Base-by-base conservation (phyloP, 805 yeast species). In the Yamadazyma akitaensis region DNA sequence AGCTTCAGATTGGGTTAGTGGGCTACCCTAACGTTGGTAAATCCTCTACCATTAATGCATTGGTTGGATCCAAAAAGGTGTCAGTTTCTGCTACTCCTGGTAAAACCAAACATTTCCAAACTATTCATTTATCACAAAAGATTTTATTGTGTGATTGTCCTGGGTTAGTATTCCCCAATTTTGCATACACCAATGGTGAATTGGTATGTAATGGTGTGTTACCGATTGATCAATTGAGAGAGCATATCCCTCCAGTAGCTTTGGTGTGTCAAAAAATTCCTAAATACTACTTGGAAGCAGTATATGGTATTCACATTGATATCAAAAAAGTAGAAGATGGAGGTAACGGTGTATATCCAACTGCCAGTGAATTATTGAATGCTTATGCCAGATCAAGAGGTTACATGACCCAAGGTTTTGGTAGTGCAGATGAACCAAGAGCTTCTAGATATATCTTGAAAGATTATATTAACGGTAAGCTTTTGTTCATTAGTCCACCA, bases 61-160 rank as follows among this genome's bases (percentile, higher is more conserved):
- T 94, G 36, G 94, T 92, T 39, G 99, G 99, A 12, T 82, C 97
- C 16, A 94, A 94, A 62, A 91, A 88, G 64, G 99, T 94, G n/a
- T 90, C 97, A 2, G 99, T 94, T 33, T 92, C 98, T 2, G 77
- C 98, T 1, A 94, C 99, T 1, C 99, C 99, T 12, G 99, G 99
- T 72, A 94, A 94, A 64, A 94, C 99, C 12, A 94, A 94, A 65
- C 99, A 94, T 75, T 94, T 94, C 77, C 99, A 94, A 73, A 94
- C 99, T 1, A 91, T 94, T 51, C 80, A 81, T 61, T 76, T 94
- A 38, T 81, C 96, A 0, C 87, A 85, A 43, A 77, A 85, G 32
- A 94, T 94, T 2, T 76, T 90, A 55, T 74, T 94, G 44, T 94
- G 98, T 69, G 99, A 94, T 76, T 94, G 99, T 75, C 99, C 99